A percentile compares a stretch with the other conserved stretches of the same genome.
Conservation (phyloP, 2,329 filamentous ascomycete species). For the Ploettnerulaceae sp. region DNA sequence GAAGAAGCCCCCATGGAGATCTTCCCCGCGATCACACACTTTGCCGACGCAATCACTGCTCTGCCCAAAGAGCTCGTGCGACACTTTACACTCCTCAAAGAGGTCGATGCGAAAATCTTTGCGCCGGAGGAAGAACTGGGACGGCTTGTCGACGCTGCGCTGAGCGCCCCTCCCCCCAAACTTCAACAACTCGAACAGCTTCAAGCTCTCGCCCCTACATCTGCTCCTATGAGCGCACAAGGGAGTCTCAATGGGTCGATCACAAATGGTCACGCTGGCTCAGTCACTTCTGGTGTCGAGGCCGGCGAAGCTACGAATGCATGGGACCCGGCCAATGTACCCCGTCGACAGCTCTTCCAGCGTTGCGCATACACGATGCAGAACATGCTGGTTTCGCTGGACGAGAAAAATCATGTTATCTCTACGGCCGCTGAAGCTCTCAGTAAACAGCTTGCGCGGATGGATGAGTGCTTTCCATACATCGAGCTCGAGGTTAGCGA, state of each 20-base stretch:
- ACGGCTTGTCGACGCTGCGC: conserved; percentile 64
- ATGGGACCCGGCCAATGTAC: conserved; percentile 54
- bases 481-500: conserved; percentile 88
- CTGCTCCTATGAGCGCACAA: conserved; percentile 28
- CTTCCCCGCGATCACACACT: conserved; percentile 64
- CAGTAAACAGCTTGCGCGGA: conserved; percentile 74
- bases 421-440: conserved; percentile 88
- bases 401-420: conserved; percentile 97
- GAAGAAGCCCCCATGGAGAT: conserved; percentile 58
- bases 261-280: conserved; percentile 28
- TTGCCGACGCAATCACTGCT: conserved; percentile 87
- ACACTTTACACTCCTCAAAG: conserved; percentile 92
- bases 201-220: conserved; percentile 26
- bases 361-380: conserved; percentile 73
- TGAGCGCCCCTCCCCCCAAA: conserved; percentile 45
- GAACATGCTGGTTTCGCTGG: conserved; percentile 82
- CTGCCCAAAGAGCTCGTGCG: conserved; percentile 92
- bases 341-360: conserved; percentile 69
- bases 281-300: conserved; percentile 36
- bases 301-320: conserved; percentile 41
- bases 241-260: conserved; percentile 31
- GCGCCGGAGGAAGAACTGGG: conserved; percentile 78
- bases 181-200: conserved; percentile 35
- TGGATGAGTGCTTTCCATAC: conserved; percentile 83
- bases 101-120: conserved; percentile 96